A percentile compares a stretch with the other conserved stretches of the same genome.
Conservation (phyloP, 2,329 filamentous ascomycete genomes). For the Thielaviopsis cerberus region DNA sequence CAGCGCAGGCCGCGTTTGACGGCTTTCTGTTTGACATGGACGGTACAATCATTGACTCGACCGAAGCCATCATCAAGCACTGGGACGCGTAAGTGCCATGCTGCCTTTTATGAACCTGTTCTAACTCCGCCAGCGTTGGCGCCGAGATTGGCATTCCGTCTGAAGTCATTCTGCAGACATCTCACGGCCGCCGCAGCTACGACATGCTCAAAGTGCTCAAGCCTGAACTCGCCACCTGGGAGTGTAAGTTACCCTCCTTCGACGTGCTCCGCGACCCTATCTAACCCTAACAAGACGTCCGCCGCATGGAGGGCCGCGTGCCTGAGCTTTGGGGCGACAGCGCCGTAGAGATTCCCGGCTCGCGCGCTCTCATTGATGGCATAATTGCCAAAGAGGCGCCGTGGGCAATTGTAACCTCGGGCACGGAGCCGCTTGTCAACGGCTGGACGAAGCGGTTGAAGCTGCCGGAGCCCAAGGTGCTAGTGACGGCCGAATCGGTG, state of each 20-base stretch:
- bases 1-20: conserved; percentile 30
- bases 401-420: conserved; percentile 79
- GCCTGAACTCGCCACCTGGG: conserved; percentile 76
- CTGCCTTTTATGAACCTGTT: too few species aligned
- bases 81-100: conserved; percentile 43
- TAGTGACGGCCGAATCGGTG: conserved; percentile 62
- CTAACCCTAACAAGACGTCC: conserved; percentile 43
- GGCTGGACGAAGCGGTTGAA: conserved; percentile 54
- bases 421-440: conserved; percentile 45
- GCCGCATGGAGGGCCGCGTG: conserved; percentile 56
- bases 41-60: conserved; percentile 70
- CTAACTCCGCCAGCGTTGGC: conserved; percentile 46
- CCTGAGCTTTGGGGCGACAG: conserved; percentile 59
- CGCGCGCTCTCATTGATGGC: conserved; percentile 47
- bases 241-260: conserved; percentile 43
- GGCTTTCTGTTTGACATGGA: conserved; percentile 59
- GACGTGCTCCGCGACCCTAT: not conserved
- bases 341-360: conserved; percentile 72
- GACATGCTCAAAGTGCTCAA: conserved; percentile 66
- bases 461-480: conserved; percentile 44
- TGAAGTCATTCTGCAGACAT: conserved; percentile 71
- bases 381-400: conserved; percentile 44
- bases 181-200: conserved; percentile 77
- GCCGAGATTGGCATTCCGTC: conserved; percentile 69
- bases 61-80: conserved; percentile 56